phyloP scores from a whole-genome alignment of 2,329 filamentous ascomycete genomes.

The Fusarium sp. region DNA sequence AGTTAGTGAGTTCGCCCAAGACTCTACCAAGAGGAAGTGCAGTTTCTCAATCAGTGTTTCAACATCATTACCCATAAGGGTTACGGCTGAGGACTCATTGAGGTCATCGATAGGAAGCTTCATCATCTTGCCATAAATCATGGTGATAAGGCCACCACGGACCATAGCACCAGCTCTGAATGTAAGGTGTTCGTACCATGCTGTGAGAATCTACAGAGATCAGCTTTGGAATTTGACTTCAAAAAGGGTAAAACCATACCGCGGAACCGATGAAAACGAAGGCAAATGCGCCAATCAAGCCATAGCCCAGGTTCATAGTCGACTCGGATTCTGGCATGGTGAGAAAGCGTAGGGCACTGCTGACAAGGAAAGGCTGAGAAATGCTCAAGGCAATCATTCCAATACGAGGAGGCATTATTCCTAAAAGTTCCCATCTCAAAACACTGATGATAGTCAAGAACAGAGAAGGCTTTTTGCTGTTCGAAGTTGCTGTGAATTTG shows the following conservation, averaged over 20 bases:
- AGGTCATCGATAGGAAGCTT: slow-evolving; percentile 47
- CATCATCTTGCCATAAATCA: slow-evolving; percentile 51
- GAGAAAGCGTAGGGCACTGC: slow-evolving; percentile 49
- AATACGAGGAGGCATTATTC: slow-evolving; percentile 49
- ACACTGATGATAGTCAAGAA: slow-evolving; percentile 46
- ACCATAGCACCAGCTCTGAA: slow-evolving; percentile 51
- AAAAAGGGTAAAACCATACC: slow-evolving; percentile 29
- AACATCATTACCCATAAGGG: slow-evolving; percentile 53
- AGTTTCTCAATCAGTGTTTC: slow-evolving; percentile 50
- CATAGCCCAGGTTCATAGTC: slow-evolving; percentile 49
- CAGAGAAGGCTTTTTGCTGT: slow-evolving; percentile 45
- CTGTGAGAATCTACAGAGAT: slow-evolving; percentile 37
- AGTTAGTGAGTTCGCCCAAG: slow-evolving; percentile 51
- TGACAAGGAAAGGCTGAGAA: slow-evolving; percentile 51
- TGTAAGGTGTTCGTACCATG: slow-evolving; percentile 53
- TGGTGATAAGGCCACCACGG: slow-evolving; percentile 50
- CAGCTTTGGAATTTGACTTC: background rate
- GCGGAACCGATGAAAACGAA: slow-evolving; percentile 52
- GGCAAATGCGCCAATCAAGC: slow-evolving; percentile 52
- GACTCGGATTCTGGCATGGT: slow-evolving; percentile 44
- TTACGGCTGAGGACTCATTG: slow-evolving; percentile 49
- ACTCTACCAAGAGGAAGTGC: slow-evolving; percentile 50
- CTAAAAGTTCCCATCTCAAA: slow-evolving; percentile 51
- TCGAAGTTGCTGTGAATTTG: slow-evolving; percentile 13
- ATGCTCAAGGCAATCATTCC: slow-evolving; percentile 50